A percentile compares a stretch with the other conserved stretches of the same genome.
These are phyloP conservation scores for Porphyrellus sp. DNA, from an alignment of 1,284 basidiomycete species.

Conservation along the genomic window DNA sequence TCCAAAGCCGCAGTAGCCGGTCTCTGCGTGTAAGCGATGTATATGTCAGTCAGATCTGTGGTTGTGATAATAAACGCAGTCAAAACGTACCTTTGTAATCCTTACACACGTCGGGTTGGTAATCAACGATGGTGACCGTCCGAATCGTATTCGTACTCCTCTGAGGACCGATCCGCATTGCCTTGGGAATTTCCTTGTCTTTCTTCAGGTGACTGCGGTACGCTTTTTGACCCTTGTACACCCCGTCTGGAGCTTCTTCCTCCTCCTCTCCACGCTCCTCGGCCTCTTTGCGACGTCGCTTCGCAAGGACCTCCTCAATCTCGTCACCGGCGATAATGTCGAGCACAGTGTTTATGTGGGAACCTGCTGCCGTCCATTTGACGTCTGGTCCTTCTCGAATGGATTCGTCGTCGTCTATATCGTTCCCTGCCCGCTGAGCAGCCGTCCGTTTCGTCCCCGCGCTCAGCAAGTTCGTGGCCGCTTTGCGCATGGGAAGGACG, in stretches of 20 bases:
- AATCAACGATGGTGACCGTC: slow-evolving; percentile 94
- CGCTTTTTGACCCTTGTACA: slow-evolving; percentile 82
- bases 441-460: slow-evolving; percentile 81
- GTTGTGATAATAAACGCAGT: slow-evolving; percentile 4
- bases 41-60: slow-evolving; percentile 22
- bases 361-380: slow-evolving; percentile 72
- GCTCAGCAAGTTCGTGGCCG: slow-evolving; percentile 66
- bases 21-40: slow-evolving; percentile 56
- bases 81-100: slow-evolving; percentile 89
- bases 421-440: slow-evolving; percentile 51
- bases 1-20: slow-evolving; percentile 98
- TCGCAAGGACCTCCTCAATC: slow-evolving; percentile 67
- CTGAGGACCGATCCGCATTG: slow-evolving; percentile 88
- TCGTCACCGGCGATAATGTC: slow-evolving; percentile 80
- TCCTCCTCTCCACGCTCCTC: slow-evolving; percentile 54
- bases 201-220: slow-evolving; percentile 85
- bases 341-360: slow-evolving; percentile 63
- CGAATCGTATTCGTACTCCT: slow-evolving; percentile 82
- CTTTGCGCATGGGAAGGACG: slow-evolving; percentile 70
- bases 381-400: slow-evolving; percentile 68
- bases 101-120: slow-evolving; percentile 99
- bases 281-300: slow-evolving; percentile 54
- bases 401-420: slow-evolving; percentile 44
- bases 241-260: slow-evolving; percentile 74
- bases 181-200: slow-evolving; percentile 78